phyloP scores from a whole-genome alignment of 345 rosid genomes.

The Hibiscus syriacus region DNA sequence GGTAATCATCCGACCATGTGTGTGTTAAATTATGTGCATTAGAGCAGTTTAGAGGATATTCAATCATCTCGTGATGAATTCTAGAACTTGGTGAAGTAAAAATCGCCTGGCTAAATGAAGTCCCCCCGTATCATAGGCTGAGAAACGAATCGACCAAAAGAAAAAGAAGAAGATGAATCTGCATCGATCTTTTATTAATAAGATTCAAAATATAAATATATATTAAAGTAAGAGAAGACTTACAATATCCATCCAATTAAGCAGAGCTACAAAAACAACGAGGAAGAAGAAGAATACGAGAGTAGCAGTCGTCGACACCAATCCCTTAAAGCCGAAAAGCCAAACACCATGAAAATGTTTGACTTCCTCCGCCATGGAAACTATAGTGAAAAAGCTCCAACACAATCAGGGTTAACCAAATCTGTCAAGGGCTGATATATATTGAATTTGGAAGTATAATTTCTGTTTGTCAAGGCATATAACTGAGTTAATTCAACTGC shows the following conservation, averaged over 20 bases:
- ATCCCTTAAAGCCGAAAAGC: slow-evolving; percentile 15
- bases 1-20: slow-evolving; percentile 19
- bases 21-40: slow-evolving; percentile 3
- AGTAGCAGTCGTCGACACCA: slow-evolving; percentile 20
- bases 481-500: no score
- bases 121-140: slow-evolving; percentile 21
- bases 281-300: slow-evolving; percentile 22
- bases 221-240: slow-evolving; percentile 4
- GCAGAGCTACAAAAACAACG: slow-evolving; percentile 23
- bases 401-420: neutral
- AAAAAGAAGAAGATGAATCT: neutral
- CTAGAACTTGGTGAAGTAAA: neutral
- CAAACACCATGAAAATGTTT: neutral
- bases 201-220: neutral
- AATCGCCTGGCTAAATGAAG: slow-evolving; percentile 12
- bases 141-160: neutral
- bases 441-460: no score
- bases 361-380: neutral
- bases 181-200: neutral
- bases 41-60: slow-evolving; percentile 31
- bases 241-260: slow-evolving; percentile 29
- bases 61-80: slow-evolving; percentile 5
- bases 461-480: no score
- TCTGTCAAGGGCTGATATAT: neutral
- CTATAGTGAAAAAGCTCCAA: neutral